A percentile compares a stretch with the other conserved stretches of the same genome.
Conservation (phyloP, 2,329 filamentous ascomycete species). For the Escovopsis sp. region DNA sequence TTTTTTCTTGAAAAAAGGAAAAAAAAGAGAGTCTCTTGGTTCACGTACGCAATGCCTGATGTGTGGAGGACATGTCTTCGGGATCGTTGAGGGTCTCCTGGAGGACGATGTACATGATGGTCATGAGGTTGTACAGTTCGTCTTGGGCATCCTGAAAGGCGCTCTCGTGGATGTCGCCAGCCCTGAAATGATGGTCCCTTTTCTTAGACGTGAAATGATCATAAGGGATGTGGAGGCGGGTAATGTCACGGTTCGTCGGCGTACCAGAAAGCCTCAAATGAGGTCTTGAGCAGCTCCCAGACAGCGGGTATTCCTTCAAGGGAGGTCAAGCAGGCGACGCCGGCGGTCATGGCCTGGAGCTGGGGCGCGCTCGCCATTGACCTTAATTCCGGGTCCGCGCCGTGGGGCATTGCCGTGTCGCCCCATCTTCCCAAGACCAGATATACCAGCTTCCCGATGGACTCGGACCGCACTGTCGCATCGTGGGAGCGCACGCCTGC, state of each 20-base stretch:
- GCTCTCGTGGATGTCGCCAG: conserved; percentile 29
- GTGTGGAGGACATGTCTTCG: conserved; percentile 30
- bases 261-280: conserved; percentile 40
- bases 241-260: conserved; percentile 6
- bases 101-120: conserved; percentile 45
- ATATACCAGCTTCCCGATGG: conserved; percentile 44
- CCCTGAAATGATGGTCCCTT: conserved; percentile 24
- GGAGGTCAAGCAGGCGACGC: conserved; percentile 35
- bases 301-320: conserved; percentile 35
- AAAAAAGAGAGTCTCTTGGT: not conserved
- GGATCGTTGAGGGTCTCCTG: conserved; percentile 41
- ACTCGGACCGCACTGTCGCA: conserved; percentile 32
- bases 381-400: conserved; percentile 25
- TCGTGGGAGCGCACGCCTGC: conserved; percentile 29
- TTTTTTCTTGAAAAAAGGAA: no score
- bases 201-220: no score
- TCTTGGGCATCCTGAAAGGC: conserved; percentile 39
- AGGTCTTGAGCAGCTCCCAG: conserved; percentile 34
- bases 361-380: conserved; percentile 41
- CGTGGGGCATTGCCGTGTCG: conserved; percentile 43
- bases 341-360: conserved; percentile 43
- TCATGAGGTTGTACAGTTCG: conserved; percentile 48
- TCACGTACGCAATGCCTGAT: conserved; percentile 35
- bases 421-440: conserved; percentile 57
- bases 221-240: no score